Conservation (phyloP, 2,329 filamentous ascomycete species). For the Curvularia verruculosa region DNA sequence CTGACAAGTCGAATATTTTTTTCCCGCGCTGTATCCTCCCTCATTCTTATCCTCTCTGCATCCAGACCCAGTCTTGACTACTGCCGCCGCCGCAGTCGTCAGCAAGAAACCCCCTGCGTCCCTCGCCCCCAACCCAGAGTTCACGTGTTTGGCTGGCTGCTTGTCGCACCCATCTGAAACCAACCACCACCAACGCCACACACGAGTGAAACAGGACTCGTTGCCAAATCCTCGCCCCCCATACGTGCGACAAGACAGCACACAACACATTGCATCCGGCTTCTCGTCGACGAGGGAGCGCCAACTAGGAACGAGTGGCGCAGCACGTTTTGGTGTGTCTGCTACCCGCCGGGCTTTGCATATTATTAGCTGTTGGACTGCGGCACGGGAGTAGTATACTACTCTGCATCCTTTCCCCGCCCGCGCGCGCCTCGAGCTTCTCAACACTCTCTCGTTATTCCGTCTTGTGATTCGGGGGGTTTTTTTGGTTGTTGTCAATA, state of each 20-base stretch:
- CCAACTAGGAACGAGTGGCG: constrained; percentile 12
- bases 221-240: constrained; percentile 5
- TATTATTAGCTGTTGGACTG: constrained; percentile 5
- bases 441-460: neutral
- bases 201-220: constrained; percentile 15
- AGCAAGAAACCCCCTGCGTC: neutral
- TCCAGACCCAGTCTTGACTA: neutral
- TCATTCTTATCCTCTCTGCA: neutral
- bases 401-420: constrained; percentile 1
- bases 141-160: neutral
- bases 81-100: neutral
- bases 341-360: constrained; percentile 6
- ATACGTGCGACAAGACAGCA: constrained; percentile 26
- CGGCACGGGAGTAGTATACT: constrained; percentile 11
- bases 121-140: neutral
- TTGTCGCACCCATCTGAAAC: constrained; percentile 14
- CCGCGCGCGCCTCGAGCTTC: neutral
- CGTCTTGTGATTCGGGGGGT: neutral
- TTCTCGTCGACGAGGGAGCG: constrained; percentile 8
- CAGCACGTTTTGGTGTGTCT: constrained; percentile 2
- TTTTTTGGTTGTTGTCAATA: neutral
- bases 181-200: constrained; percentile 6
- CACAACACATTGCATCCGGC: constrained; percentile 17
- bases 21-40: neutral
- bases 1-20: neutral